phyloP scores from a whole-genome alignment of 1,284 basidiomycete species.

The Ceratobasidium sp. region DNA sequence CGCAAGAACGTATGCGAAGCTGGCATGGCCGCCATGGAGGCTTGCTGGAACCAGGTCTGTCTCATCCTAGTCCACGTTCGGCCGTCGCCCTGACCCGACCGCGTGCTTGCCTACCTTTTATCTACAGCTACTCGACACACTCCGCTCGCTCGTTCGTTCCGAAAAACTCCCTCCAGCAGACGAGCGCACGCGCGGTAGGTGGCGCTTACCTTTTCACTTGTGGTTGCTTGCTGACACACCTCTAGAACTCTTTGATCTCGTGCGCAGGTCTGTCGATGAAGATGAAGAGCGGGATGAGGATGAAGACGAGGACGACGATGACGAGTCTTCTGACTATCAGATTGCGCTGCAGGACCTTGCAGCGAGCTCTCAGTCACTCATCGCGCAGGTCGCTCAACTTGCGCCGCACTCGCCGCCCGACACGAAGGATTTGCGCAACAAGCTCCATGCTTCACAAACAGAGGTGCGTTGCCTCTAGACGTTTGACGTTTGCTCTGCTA shows the following conservation, averaged over 20 bases:
- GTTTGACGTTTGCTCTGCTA: neutral
- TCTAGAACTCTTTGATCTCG: conserved; percentile 39
- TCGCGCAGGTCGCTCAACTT: conserved; percentile 44
- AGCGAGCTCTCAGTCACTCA: conserved; percentile 43
- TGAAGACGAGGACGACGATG: conserved; percentile 23
- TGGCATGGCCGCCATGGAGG: conserved; percentile 80
- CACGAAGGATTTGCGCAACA: conserved; percentile 48
- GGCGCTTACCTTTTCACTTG: conserved; percentile 2
- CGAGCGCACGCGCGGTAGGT: conserved; percentile 28
- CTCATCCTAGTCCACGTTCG: neutral
- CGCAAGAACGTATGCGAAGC: conserved; percentile 80
- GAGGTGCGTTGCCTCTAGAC: conserved; percentile 47
- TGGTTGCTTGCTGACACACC: conserved; percentile 1
- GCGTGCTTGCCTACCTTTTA: conserved; percentile 45
- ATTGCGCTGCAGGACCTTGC: conserved; percentile 27
- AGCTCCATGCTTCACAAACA: conserved; percentile 47
- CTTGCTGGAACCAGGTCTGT: conserved; percentile 90
- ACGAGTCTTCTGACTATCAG: conserved; percentile 27
- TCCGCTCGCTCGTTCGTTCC: conserved; percentile 68
- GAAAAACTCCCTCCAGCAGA: conserved; percentile 59
- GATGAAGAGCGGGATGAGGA: conserved; percentile 31
- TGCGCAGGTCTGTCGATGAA: conserved; percentile 19
- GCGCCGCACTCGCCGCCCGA: conserved; percentile 48
- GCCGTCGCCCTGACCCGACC: neutral
- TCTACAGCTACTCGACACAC: conserved; percentile 22